Evolutionary conservation across 169 alveolate species (phyloP).

Genomic region (Theileria luwenshuni): DNA sequence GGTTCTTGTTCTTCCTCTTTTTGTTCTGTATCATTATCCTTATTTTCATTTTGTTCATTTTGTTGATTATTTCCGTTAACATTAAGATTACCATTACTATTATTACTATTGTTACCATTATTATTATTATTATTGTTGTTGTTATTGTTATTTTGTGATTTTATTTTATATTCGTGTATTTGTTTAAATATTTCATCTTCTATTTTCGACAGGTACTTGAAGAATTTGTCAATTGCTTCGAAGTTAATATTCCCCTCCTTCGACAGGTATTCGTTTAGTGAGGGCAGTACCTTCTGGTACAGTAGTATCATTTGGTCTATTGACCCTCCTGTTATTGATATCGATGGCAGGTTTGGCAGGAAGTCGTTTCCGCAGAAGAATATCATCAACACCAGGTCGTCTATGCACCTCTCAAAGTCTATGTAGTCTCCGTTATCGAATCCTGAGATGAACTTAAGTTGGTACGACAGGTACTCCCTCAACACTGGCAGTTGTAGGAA

Average conservation of each 20-base stretch:
- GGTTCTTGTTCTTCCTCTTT: not conserved
- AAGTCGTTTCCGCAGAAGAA: constrained; percentile 97
- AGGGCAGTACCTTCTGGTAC: constrained; percentile 88
- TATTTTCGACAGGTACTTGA: constrained; percentile 80
- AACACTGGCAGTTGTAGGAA: constrained; percentile 78
- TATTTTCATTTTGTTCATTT: not conserved
- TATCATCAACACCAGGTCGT: constrained; percentile 95
- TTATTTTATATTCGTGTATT: constrained; percentile 82
- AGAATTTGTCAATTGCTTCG: constrained; percentile 72
- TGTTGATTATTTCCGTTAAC: not conserved
- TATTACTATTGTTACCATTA: not conserved
- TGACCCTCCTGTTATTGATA: constrained; percentile 94
- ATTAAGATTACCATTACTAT: too few relatives aligned
- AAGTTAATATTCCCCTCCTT: constrained; percentile 86
- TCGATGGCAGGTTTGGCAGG: constrained; percentile 93
- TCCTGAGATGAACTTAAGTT: constrained; percentile 65
- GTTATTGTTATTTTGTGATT: constrained; percentile 47
- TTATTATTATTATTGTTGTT: not conserved
- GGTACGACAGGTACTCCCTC: constrained; percentile 80
- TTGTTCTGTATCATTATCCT: too few relatives aligned
- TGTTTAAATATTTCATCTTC: constrained; percentile 85
- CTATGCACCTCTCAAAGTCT: constrained; percentile 93
- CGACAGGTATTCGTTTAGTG: constrained; percentile 88
- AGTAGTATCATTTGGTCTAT: constrained; percentile 93
- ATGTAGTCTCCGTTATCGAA: constrained; percentile 54